phyloP scores from a whole-genome alignment of 495 filamentous ascomycete genomes.

The Hypomontagnella submonticulosa region DNA sequence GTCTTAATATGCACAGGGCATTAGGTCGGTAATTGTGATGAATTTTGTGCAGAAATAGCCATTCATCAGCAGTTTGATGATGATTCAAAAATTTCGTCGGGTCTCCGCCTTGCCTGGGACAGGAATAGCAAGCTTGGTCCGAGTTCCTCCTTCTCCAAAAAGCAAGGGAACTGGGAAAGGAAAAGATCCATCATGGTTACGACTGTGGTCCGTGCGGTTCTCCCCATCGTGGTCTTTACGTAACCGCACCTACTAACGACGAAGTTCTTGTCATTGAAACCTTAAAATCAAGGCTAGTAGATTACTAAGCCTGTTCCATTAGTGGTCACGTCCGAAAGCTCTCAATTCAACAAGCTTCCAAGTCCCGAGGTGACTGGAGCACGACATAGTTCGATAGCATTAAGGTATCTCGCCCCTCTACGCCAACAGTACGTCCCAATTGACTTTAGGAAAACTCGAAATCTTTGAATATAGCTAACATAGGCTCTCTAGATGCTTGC shows the following conservation, averaged over 20 bases:
- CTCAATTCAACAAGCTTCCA: slow-evolving; percentile 12
- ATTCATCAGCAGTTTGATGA: slow-evolving; percentile 60
- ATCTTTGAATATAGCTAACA: slow-evolving; percentile 2
- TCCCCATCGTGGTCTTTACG: slow-evolving; percentile 3
- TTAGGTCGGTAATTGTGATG: slow-evolving; percentile 54
- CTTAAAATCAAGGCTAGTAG: slow-evolving; percentile 12
- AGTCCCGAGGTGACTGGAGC: slow-evolving; percentile 4
- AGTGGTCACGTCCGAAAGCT: slow-evolving; percentile 17
- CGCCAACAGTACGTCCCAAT: slow-evolving; percentile 43
- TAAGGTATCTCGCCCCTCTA: slow-evolving; percentile 17
- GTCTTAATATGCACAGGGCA: slow-evolving; percentile 70
- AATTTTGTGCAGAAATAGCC: slow-evolving; percentile 50
- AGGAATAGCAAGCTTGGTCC: slow-evolving; percentile 42
- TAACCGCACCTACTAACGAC: slow-evolving; percentile 2
- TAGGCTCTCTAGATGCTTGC: slow-evolving; percentile 68
- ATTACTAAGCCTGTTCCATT: slow-evolving; percentile 35
- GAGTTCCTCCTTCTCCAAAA: slow-evolving; percentile 17
- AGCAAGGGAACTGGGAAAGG: background rate
- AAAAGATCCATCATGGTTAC: slow-evolving; percentile 2
- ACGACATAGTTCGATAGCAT: slow-evolving; percentile 25
- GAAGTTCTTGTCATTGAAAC: slow-evolving; percentile 1
- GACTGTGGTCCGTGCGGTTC: slow-evolving; percentile 25
- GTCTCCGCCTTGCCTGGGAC: slow-evolving; percentile 47
- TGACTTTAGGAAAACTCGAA: background rate
- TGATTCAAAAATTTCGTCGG: slow-evolving; percentile 53